Base-by-base conservation (phyloP, 495 filamentous ascomycete genomes). In the Usnea hakonensis region DNA sequence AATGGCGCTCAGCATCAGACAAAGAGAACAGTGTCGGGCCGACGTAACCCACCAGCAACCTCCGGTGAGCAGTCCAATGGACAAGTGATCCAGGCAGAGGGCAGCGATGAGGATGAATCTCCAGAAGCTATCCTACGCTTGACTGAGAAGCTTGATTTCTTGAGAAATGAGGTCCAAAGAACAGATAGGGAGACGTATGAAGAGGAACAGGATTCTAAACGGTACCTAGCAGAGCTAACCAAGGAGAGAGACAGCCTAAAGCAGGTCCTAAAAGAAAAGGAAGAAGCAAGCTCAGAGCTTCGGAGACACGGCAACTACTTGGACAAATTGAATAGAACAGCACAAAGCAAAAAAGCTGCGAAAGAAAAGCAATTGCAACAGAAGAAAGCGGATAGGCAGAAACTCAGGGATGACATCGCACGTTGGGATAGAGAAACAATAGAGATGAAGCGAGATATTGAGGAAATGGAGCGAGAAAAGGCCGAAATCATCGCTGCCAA, bases 311-410 rank as follows among this genome's bases (percentile, higher is more conserved):
- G 93, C 36, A 84, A 88, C 53, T 82, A 82, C 35, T 78, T 94
- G 28, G 91, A 96, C 67, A 85, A 90, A 36, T 77, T 86, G 55
- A 97, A 95, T 74, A 81, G 90, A 56, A 81, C 84, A n/a, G 90
- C 91, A 13, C 87, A 96, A 69, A 87, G 87, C 58, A 84, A 85
- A 67, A 90, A 88, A 69, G 77, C 82, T 1, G 87, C 90, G 66
- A 91, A 89, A 66, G 91, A 97, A 68, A 79, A 77, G 65, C 64
- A 83, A 37, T 71, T 87, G 38, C 80, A 83, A 58, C 82, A 85
- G 64, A 88, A 86, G 68, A 78, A 83, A 66, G 78, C 78, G 7
- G 84, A 88, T 61, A 77, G 84, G 50, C 76, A 81, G 66, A 86
- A 84, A 68, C 73, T 85, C 58, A 81, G 81, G 63, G 78, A 81